Conservation (phyloP, 257 asterid species). For the Echium plantagineum region DNA sequence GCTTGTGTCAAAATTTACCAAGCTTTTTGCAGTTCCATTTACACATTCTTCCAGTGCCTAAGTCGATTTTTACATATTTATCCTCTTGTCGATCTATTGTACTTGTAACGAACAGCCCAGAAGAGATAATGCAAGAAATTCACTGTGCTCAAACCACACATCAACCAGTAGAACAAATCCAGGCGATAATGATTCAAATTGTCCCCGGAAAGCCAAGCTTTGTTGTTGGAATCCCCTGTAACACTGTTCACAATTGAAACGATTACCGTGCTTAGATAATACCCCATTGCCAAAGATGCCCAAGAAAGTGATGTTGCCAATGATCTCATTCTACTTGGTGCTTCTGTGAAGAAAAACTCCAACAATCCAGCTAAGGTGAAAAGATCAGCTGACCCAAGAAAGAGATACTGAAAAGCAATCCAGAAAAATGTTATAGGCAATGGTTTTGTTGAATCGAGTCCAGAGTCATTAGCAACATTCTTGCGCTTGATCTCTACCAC, state of each 20-base stretch:
- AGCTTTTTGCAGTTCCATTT: neutral
- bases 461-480: conserved; percentile 25
- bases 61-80: conserved; percentile 2
- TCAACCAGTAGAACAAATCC: conserved; percentile 82
- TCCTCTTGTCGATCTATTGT: conserved; percentile 23
- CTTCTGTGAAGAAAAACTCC: conserved; percentile 94
- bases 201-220: conserved; percentile 57
- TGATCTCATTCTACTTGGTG: conserved; percentile 73
- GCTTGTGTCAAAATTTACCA: neutral
- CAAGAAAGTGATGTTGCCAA: conserved; percentile 76
- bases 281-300: conserved; percentile 85
- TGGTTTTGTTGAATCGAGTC: conserved; percentile 33
- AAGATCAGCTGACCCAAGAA: conserved; percentile 88
- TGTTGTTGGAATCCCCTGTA: conserved; percentile 35
- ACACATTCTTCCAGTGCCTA: neutral
- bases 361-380: conserved; percentile 74
- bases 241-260: conserved; percentile 58
- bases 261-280: conserved; percentile 61
- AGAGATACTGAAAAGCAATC: conserved; percentile 76
- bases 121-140: conserved; percentile 71
- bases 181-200: conserved; percentile 55
- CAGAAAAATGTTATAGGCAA: conserved; percentile 68
- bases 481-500: conserved; percentile 67
- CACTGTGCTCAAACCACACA: conserved; percentile 62
- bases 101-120: conserved; percentile 72